Percentiles rank a stretch among this genome's conserved stretches.
phyloP scores from a whole-genome alignment of 768 basidiomycete species.

The Punctularia strigosozonata region DNA sequence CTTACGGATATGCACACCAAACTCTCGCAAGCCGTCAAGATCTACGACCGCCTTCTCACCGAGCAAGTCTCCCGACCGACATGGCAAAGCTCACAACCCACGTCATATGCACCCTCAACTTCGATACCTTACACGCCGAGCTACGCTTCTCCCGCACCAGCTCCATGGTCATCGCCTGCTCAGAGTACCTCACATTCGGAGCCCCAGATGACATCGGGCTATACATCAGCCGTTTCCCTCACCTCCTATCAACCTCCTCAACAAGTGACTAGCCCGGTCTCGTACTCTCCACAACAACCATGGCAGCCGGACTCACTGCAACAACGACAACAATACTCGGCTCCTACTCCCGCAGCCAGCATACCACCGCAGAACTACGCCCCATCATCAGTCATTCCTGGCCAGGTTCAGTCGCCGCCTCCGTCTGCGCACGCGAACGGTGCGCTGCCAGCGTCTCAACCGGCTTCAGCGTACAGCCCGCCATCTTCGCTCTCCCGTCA shows the following conservation, averaged over 20 bases:
- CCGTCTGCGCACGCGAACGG: too few species aligned
- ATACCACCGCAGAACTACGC: too few species aligned
- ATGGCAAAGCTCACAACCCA: slow-evolving; percentile 32
- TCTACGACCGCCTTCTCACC: slow-evolving; percentile 84
- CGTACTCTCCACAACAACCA: background rate
- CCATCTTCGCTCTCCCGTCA: too few species aligned
- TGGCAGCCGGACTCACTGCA: background rate
- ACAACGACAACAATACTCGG: background rate
- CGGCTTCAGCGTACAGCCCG: too few species aligned
- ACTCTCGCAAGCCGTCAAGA: slow-evolving; percentile 79
- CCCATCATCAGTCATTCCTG: too few species aligned
- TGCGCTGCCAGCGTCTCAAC: too few species aligned
- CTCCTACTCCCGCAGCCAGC: too few species aligned
- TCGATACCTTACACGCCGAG: slow-evolving; percentile 14
- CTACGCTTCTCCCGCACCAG: slow-evolving; percentile 8
- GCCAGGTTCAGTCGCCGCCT: too few species aligned
- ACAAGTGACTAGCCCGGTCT: background rate
- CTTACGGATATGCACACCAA: slow-evolving; percentile 92
- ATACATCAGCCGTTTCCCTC: too few species aligned
- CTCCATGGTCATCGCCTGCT: too few species aligned
- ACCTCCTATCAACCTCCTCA: background rate
- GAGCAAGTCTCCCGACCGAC: slow-evolving; percentile 67
- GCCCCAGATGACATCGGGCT: too few species aligned
- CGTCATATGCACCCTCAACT: slow-evolving; percentile 14
- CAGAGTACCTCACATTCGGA: too few species aligned